Base-by-base conservation (phyloP, 1,284 basidiomycete species). In the Boletus calvinii region DNA sequence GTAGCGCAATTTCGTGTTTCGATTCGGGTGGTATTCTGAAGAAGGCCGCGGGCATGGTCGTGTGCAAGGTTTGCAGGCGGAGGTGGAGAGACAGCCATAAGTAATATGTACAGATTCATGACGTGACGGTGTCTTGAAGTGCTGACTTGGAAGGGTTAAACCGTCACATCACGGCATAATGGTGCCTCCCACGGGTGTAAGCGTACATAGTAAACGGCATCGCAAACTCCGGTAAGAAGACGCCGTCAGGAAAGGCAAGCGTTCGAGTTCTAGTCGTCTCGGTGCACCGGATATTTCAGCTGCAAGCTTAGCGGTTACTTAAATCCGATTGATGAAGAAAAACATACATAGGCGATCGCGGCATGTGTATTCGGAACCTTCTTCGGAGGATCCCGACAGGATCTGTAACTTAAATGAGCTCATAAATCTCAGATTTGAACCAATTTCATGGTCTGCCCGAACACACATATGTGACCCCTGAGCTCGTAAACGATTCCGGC, bases 1-100 rank as follows among this genome's bases (percentile, higher is more conserved):
- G 63, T 15, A 71, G 57, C 24, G 63, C 61, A 32, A 77, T 71
- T 26, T 68, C 63, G 48, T 73, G 68, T 36, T 75, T 58, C 20
- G 72, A 59, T 52, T 72, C 66, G 8, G 61, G 62, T 18, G 71
- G 68, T 41, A 64, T 60, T 34, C 64, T 54, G 45, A 67, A 58
- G 31, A 71, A 56, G 53, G 68, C 61, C 45, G 32, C 54, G 55
- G 60, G 50, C 61, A 65, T 67, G 50, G 37, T 61, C 55, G 26
- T 49, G 44, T 18, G 59, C 36, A 29, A 54, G 56, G 26, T 26
- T 6, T 26, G 26, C 26, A 26, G 7, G 26, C 54, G 47, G 58
- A 53, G 49, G 49, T 46, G 52, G 48, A 46, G 48, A 34, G 53
- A 60, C 49, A 54, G 48, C 36, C 53, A 63, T 56, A 59, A 48